Percentiles rank a stretch among this genome's conserved stretches.
phyloP scores from a whole-genome alignment of 768 basidiomycete species.

The Boletus rufocinnamomeus region DNA sequence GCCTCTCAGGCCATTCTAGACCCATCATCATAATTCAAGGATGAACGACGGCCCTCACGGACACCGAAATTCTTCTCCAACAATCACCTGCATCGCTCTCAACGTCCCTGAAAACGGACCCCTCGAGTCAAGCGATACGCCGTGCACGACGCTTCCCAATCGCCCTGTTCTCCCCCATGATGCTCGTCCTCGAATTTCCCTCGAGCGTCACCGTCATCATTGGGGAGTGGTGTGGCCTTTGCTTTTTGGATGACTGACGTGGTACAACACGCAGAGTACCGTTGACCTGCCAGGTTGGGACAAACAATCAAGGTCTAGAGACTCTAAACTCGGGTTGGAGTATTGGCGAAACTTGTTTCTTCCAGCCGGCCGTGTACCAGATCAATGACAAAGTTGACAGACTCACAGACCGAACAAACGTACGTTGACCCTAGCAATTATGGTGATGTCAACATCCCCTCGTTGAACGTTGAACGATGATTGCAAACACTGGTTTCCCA shows the following conservation, averaged over 20 bases:
- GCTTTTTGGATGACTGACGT: too few relatives aligned
- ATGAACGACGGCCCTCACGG: neutral
- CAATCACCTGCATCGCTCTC: slow-evolving; percentile 7
- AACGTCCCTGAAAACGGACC: slow-evolving; percentile 2
- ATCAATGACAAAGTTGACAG: too few relatives aligned
- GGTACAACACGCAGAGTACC: too few relatives aligned
- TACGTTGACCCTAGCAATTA: too few relatives aligned
- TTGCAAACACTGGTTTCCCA: neutral
- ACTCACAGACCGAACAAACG: too few relatives aligned
- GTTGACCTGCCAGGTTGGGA: too few relatives aligned
- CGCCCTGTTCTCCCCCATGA: too few relatives aligned
- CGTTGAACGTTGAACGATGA: neutral
- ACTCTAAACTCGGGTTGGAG: too few relatives aligned
- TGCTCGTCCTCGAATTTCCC: neutral
- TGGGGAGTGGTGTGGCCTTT: too few relatives aligned
- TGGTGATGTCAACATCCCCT: slow-evolving; percentile 37
- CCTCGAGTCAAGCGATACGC: neutral
- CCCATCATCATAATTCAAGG: neutral
- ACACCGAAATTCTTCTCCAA: slow-evolving; percentile 7
- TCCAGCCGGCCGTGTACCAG: too few relatives aligned
- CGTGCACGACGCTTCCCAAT: slow-evolving; percentile 1
- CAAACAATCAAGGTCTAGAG: too few relatives aligned
- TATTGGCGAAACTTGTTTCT: too few relatives aligned
- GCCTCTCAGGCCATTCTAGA: neutral
- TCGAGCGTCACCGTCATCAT: slow-evolving; percentile 13